A percentile compares a stretch with the other conserved stretches of the same genome.
phyloP scores from a whole-genome alignment of 345 rosid genomes.

The Rhizophora mangle region DNA sequence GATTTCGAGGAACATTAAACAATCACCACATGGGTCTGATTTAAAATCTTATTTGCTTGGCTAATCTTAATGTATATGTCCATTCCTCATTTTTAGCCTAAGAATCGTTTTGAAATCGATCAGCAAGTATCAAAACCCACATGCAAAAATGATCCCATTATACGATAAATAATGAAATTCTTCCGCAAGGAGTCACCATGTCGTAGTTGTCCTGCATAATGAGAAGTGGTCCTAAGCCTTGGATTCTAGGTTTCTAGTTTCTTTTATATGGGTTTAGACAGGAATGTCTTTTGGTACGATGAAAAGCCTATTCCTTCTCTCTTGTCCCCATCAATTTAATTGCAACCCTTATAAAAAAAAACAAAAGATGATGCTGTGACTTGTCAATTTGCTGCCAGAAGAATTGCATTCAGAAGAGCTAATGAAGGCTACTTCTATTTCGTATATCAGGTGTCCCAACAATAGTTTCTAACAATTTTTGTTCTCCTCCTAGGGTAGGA shows the following conservation, averaged over 20 bases:
- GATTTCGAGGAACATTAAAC: not conserved
- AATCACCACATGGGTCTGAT: not conserved
- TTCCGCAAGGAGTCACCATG: not conserved
- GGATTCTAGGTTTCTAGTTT: not conserved
- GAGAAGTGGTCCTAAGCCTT: not conserved
- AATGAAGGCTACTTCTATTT: not conserved
- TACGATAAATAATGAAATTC: not conserved
- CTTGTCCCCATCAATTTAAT: slow-evolving; percentile 16
- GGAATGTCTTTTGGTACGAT: not conserved
- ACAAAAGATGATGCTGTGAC: slow-evolving; percentile 2
- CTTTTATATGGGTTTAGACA: not conserved
- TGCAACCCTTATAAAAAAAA: not conserved
- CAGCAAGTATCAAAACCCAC: not conserved
- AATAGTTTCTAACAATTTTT: not conserved
- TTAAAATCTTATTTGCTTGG: not conserved
- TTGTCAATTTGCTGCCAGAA: slow-evolving; percentile 11
- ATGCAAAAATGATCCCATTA: not conserved
- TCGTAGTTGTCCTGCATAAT: not conserved
- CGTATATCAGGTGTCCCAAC: not conserved
- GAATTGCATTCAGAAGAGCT: not conserved
- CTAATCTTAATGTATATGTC: not conserved
- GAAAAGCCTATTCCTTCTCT: not conserved
- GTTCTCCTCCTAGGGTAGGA: not conserved
- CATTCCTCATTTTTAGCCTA: not conserved
- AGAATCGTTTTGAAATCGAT: not conserved